Base-by-base conservation (phyloP, 2,329 filamentous ascomycete species). In the Aspergillus phoenicis region DNA sequence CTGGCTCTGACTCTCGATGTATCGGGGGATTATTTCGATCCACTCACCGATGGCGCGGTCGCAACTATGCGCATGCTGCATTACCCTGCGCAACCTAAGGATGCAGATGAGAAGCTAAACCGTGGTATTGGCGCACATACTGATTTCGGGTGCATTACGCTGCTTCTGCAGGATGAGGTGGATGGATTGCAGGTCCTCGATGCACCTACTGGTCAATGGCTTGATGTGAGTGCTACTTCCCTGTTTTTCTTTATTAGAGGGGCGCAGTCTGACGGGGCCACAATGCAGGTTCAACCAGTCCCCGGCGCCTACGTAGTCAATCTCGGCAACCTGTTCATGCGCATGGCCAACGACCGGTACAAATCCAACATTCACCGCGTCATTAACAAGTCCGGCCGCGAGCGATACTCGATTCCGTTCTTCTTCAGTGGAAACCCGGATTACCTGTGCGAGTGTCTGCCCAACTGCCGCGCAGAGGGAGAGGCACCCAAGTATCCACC, bases 341-440 rank as follows among this genome's bases (percentile, higher is more conserved):
- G 74, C 22, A 78, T 77, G 78, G 70, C 73, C 2, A 80, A 80
- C 58, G 76, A 79, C 59, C 71, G 67, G 52, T 80, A 79, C 61
- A 76, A 75, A n/a, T 77, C 73, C 0, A 79, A 78, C 52, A 65
- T 74, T 11, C 78, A 80, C 60, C 73, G 78, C 0, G 78, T 80
- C 0, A 80, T 81, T 54, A 80, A 80, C 64, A 70, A 72, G 52
- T 75, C 74, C 10, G 74, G 73, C 0, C 47, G 62, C 8, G 77
- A 80, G 61, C 66, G 78, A 7, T 80, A 80, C 60, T 75, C 71
- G 1, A 77, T 80, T 53, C 76, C 77, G 0, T 77, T 80, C 58
- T 80, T 80, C 64, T 80, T 77, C 60, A 74, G 70, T n/a, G 77
- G 78, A 1, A 80, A 81, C 49, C 78, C 78, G 1, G 78, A 80